phyloP scores from a whole-genome alignment of 208 protist genomes.

The Trypanosoma cruzi region DNA sequence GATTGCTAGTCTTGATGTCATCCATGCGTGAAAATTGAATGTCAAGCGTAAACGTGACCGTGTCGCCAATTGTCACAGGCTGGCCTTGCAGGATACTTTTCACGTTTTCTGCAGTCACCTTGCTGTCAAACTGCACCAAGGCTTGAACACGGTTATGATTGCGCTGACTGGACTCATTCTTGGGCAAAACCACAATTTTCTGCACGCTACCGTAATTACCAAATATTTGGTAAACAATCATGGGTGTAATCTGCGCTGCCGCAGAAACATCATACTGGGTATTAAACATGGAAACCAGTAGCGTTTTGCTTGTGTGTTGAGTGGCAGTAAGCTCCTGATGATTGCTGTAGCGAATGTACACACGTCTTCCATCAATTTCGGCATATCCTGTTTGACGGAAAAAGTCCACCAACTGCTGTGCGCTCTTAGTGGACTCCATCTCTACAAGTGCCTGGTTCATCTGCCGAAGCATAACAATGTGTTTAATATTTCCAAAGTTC shows the following conservation, averaged over 20 bases:
- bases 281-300: conserved; percentile 94
- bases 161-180: conserved; percentile 89
- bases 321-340: conserved; percentile 90
- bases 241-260: conserved; percentile 82
- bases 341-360: conserved; percentile 93
- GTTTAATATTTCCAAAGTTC: conserved; percentile 91
- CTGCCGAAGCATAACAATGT: conserved; percentile 94
- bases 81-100: conserved; percentile 92
- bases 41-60: conserved; percentile 89
- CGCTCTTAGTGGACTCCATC: conserved; percentile 89
- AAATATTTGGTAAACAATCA: conserved; percentile 93
- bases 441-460: conserved; percentile 94
- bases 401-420: conserved; percentile 91
- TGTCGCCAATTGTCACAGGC: conserved; percentile 88
- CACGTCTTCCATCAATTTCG: conserved; percentile 89
- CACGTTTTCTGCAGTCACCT: conserved; percentile 78
- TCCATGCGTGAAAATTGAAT: conserved; percentile 93
- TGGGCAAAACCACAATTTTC: conserved; percentile 91
- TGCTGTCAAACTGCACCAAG: conserved; percentile 89
- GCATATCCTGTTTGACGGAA: conserved; percentile 86
- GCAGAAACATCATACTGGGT: conserved; percentile 91
- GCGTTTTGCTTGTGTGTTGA: conserved; percentile 83
- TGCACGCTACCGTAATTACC: conserved; percentile 84
- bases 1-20: conserved; percentile 90
- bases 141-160: conserved; percentile 93